These are phyloP conservation scores for Fusarium duplospermum DNA, from an alignment of 2,329 filamentous ascomycete genomes.

Conservation along the genomic window DNA sequence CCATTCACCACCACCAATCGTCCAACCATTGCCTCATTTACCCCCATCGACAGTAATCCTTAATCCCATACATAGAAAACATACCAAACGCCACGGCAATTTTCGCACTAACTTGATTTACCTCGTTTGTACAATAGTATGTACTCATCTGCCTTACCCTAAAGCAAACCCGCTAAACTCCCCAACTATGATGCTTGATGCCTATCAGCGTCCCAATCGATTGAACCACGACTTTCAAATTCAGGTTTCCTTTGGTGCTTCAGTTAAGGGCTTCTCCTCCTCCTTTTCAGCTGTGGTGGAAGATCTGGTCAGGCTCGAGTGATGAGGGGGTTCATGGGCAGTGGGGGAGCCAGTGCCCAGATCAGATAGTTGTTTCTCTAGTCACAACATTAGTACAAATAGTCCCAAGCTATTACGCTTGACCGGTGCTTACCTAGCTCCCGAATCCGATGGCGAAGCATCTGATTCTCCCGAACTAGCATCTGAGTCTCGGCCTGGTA, in stretches of 20 bases:
- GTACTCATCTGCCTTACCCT: neutral
- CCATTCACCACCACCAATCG: neutral
- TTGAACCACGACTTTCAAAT: neutral
- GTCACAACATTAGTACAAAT: constrained; percentile 17
- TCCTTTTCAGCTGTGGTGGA: constrained; percentile 58
- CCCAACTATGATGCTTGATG: constrained; percentile 13
- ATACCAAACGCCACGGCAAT: constrained; percentile 25
- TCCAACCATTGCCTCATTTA: neutral
- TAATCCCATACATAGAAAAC: neutral
- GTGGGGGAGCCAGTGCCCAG: constrained; percentile 45
- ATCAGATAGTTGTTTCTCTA: constrained; percentile 66
- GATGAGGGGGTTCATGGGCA: constrained; percentile 59
- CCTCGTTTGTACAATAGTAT: neutral
- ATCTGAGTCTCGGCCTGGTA: constrained; percentile 87
- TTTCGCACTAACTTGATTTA: constrained; percentile 4
- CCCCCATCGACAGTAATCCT: neutral
- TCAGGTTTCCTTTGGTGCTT: constrained; percentile 32
- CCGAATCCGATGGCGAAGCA: constrained; percentile 79
- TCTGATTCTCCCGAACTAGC: constrained; percentile 82
- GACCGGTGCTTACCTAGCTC: constrained; percentile 73
- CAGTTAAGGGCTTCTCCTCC: constrained; percentile 25
- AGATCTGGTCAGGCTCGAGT: constrained; percentile 61
- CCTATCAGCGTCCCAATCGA: neutral
- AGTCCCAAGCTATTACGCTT: neutral
- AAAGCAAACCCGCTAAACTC: constrained; percentile 25